Base-by-base conservation (phyloP, 1,284 basidiomycete genomes). In the Apiotrichum brassicae region DNA sequence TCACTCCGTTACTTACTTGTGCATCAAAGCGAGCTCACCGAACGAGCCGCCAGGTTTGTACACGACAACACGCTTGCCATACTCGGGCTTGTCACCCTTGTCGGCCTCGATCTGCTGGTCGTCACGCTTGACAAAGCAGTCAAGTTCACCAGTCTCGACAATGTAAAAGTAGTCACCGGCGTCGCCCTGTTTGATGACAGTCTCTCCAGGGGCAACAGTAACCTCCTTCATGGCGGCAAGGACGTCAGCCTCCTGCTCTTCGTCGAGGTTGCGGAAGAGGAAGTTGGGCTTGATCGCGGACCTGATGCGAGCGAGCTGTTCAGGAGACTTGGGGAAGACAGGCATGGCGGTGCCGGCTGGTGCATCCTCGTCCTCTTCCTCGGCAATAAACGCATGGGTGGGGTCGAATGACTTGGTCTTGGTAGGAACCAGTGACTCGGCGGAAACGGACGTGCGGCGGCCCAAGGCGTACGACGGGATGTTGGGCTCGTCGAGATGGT, bases 111-210 rank as follows among this genome's bases (percentile, higher is more conserved):
- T 73, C 46, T 67, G 64, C 57, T 59, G 74, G 53, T 76, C 66
- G 56, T 76, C 72, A 43, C 66, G 82, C 49, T 73, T 74, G 61
- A 94, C 87, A 75, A 83, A 97, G 64, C 92, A 88, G 64, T 95
- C 82, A 51, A 98, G 78, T 44, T 84, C 76, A 1, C 94, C 94
- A 36, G 81, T 80, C 74, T 98, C 95, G 58, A 97, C 91, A 49
- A 97, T 87, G 74, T 98, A 99, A 73, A 97, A 98, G 75, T 85
- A 95, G 66, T 97, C 93, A 44, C 94, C 94, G 33, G 90, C 87
- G 58, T 93, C 94, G 40, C 95, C 94, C 74, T 99, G 94, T 54
- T 88, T 82, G 62, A 99, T 97, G 53, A 99, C 86, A 25, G 89
- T 83, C 53, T 90, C 84, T 55, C 85, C 83, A 48, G 82, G 76